These are phyloP conservation scores for Pseudogymnoascus verrucosus DNA, from an alignment of 2,329 filamentous ascomycete species.

Conservation along the genomic window DNA sequence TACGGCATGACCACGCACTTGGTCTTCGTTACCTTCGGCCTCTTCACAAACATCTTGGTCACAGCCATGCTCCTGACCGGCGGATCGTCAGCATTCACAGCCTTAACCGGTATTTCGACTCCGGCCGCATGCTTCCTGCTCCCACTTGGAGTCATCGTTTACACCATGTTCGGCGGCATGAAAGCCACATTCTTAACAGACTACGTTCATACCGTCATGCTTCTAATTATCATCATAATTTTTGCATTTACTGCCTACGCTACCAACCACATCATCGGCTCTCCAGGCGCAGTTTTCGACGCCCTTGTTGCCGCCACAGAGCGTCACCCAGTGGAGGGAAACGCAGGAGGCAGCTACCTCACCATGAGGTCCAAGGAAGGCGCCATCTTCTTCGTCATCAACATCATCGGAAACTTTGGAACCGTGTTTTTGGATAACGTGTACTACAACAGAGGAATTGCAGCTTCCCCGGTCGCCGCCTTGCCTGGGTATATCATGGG, in stretches of 20 bases:
- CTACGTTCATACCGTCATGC: constrained; percentile 77
- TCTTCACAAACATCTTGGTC: constrained; percentile 80
- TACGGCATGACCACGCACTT: constrained; percentile 68
- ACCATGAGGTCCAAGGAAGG: constrained; percentile 79
- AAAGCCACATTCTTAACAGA: constrained; percentile 81
- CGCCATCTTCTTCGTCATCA: constrained; percentile 85
- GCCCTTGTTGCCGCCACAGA: constrained; percentile 60
- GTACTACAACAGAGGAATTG: constrained; percentile 92
- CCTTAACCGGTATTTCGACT: constrained; percentile 66
- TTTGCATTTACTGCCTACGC: constrained; percentile 80
- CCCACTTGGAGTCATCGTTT: constrained; percentile 71
- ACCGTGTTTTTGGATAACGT: constrained; percentile 76
- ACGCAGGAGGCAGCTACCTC: constrained; percentile 72
- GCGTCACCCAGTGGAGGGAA: constrained; percentile 69
- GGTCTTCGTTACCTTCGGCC: constrained; percentile 73
- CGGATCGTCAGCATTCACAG: constrained; percentile 64
- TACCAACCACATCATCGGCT: constrained; percentile 63
- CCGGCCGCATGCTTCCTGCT: constrained; percentile 78
- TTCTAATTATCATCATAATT: constrained; percentile 76
- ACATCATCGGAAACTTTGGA: constrained; percentile 76
- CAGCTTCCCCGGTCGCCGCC: constrained; percentile 75
- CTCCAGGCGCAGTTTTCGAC: constrained; percentile 70
- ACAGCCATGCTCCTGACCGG: constrained; percentile 85
- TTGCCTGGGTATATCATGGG: constrained; percentile 70
- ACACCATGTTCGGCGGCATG: constrained; percentile 71